Evolutionary conservation across 1,139 yeast genomes (phyloP).

Genomic region (Meyerozyma sp.): DNA sequence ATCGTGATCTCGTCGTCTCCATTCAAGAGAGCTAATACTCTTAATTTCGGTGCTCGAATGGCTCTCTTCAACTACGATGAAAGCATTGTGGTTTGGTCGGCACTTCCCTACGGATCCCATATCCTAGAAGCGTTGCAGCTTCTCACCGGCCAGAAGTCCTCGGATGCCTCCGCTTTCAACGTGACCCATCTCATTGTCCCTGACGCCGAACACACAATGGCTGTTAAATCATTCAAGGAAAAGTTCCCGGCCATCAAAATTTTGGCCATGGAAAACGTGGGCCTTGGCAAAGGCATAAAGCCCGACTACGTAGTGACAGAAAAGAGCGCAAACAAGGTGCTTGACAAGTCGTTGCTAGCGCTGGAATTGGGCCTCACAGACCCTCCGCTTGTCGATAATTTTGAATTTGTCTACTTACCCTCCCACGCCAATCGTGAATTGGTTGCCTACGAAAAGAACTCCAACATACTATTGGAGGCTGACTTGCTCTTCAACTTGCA

Average conservation of each 20-base stretch:
- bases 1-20: constrained; percentile 47
- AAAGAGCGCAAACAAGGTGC: constrained; percentile 21
- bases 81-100: constrained; percentile 50
- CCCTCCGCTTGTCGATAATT: constrained; percentile 13
- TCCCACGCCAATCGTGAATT: constrained; percentile 17
- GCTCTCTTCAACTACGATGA: constrained; percentile 39
- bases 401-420: constrained; percentile 22
- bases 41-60: constrained; percentile 61
- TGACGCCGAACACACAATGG: constrained; percentile 52
- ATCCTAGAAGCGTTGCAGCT: constrained; percentile 34
- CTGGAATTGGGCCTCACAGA: constrained; percentile 14
- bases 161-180: constrained; percentile 20
- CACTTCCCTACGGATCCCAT: constrained; percentile 52
- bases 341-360: constrained; percentile 8
- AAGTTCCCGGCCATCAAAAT: constrained; percentile 43
- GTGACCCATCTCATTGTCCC: constrained; percentile 46
- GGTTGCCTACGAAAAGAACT: constrained; percentile 16
- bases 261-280: constrained; percentile 43
- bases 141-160: constrained; percentile 18
- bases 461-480: constrained; percentile 18
- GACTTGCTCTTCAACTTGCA: constrained; percentile 19
- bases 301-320: constrained; percentile 10
- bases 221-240: constrained; percentile 47
- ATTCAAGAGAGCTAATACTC: constrained; percentile 32
- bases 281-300: constrained; percentile 17